Conservation (phyloP, 805 yeast species). For the Yarrowia divulgata region DNA sequence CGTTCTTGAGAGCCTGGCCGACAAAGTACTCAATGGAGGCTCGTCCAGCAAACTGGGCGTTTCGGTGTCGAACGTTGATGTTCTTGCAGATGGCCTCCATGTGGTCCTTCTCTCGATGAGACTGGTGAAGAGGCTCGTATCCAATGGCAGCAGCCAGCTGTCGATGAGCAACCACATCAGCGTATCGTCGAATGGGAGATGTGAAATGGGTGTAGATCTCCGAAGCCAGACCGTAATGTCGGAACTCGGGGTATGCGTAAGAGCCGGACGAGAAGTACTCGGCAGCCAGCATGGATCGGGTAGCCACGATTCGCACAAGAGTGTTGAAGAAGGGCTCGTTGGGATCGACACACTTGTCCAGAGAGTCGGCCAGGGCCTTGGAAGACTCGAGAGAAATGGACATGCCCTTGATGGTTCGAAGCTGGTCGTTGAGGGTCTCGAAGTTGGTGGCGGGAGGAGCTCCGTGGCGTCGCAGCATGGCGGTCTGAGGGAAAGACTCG, state of each 20-base stretch:
- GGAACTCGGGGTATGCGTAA: conserved; percentile 86
- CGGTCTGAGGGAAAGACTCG: conserved; percentile 95
- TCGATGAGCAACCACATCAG: conserved; percentile 97
- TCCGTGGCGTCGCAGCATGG: conserved; percentile 97
- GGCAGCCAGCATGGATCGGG: conserved; percentile 99
- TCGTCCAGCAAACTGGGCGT: conserved; percentile 98
- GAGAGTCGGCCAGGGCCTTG: conserved; percentile 88
- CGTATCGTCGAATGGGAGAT: conserved; percentile 96
- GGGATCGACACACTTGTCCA: conserved; percentile 85
- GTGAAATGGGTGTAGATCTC: conserved; percentile 98
- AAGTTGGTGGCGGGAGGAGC: conserved; percentile 96
- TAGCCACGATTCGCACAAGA: conserved; percentile 91
- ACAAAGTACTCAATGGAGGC: conserved; percentile 97
- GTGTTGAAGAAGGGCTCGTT: conserved; percentile 92
- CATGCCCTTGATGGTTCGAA: conserved; percentile 79
- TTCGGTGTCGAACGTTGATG: conserved; percentile 92
- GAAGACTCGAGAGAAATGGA: conserved; percentile 82
- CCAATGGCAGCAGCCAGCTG: conserved; percentile 98
- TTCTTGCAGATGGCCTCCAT: conserved; percentile 89
- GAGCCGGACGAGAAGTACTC: conserved; percentile 94
- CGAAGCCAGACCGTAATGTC: conserved; percentile 96
- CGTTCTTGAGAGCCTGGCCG: conserved; percentile 81
- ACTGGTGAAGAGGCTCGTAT: conserved; percentile 80
- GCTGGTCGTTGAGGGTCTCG: conserved; percentile 86
- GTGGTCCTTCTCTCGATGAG: conserved; percentile 86